These are phyloP conservation scores for Ceratocystis huliohia DNA, from an alignment of 2,329 filamentous ascomycete species.

Conservation along the genomic window DNA sequence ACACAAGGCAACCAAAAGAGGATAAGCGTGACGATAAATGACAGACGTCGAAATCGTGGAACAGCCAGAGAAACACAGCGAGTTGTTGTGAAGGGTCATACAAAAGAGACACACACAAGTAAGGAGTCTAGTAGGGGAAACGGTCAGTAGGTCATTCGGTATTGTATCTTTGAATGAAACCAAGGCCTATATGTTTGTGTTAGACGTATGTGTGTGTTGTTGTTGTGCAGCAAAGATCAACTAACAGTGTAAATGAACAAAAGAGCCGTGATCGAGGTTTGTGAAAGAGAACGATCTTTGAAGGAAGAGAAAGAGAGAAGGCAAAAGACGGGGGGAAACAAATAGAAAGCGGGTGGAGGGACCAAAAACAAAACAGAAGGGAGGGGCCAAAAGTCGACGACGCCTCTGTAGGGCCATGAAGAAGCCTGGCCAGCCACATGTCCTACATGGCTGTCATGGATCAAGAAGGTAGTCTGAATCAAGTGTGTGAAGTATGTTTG, in stretches of 20 bases:
- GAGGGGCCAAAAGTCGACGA: background rate
- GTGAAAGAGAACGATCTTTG: background rate
- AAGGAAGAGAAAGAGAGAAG: background rate
- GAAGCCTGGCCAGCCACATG: background rate
- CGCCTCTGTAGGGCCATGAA: background rate
- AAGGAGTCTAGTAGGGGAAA: background rate
- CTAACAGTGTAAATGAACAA: background rate
- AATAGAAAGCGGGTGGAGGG: background rate
- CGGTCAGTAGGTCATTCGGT: background rate
- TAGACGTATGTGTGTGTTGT: background rate
- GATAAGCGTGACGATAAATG: constrained; percentile 2
- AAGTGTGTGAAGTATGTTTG: background rate
- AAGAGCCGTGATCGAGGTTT: background rate
- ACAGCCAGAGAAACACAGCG: background rate
- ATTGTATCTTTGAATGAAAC: background rate
- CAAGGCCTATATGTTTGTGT: background rate
- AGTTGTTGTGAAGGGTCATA: background rate
- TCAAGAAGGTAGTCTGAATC: background rate
- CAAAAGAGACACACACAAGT: background rate
- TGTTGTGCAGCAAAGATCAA: background rate
- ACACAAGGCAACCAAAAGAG: background rate
- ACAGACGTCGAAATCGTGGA: background rate
- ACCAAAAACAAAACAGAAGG: background rate
- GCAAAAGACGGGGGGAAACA: background rate
- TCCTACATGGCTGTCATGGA: background rate